A percentile compares a stretch with the other conserved stretches of the same genome.
These are phyloP conservation scores for Lunasporangiospora selenospora DNA, from an alignment of 192 early-diverging fungal species.

Conservation along the genomic window DNA sequence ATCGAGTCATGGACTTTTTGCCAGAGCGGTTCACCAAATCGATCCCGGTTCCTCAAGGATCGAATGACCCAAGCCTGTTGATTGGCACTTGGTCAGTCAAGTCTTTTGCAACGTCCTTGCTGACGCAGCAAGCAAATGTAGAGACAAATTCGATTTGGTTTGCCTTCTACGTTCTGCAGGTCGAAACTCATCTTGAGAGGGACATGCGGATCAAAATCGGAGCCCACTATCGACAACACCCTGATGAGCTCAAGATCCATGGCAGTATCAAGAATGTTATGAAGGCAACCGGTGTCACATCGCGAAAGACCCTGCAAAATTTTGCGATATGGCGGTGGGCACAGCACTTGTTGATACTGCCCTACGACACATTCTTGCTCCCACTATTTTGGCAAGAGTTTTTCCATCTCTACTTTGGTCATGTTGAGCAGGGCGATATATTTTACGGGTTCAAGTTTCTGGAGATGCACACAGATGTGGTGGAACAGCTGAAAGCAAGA, in stretches of 20 bases:
- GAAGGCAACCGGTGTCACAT: conserved; percentile 31
- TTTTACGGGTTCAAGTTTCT: conserved; percentile 52
- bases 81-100: conserved; percentile 57
- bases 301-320: conserved; percentile 52
- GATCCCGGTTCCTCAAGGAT: conserved; percentile 45
- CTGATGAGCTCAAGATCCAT: conserved; percentile 22
- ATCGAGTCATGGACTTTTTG: conserved; percentile 39
- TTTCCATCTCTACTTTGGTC: conserved; percentile 57
- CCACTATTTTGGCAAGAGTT: conserved; percentile 58
- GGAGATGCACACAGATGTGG: conserved; percentile 33
- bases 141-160: conserved; percentile 54
- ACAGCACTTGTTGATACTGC: conserved; percentile 54
- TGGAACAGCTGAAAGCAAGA: conserved; percentile 46
- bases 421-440: conserved; percentile 12
- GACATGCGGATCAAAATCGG: conserved; percentile 41
- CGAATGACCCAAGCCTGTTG: conserved; percentile 52
- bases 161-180: conserved; percentile 51
- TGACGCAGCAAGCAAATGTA: conserved; percentile 54
- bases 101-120: conserved; percentile 47
- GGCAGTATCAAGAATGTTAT: conserved; percentile 41
- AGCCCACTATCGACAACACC: conserved; percentile 26
- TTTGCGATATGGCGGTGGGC: conserved; percentile 57
- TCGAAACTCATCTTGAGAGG: conserved; percentile 50
- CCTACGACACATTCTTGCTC: conserved; percentile 46
- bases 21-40: conserved; percentile 46